Evolutionary conservation across 257 asterid species (phyloP).

Genomic region (Galeopsis tetrahit): DNA sequence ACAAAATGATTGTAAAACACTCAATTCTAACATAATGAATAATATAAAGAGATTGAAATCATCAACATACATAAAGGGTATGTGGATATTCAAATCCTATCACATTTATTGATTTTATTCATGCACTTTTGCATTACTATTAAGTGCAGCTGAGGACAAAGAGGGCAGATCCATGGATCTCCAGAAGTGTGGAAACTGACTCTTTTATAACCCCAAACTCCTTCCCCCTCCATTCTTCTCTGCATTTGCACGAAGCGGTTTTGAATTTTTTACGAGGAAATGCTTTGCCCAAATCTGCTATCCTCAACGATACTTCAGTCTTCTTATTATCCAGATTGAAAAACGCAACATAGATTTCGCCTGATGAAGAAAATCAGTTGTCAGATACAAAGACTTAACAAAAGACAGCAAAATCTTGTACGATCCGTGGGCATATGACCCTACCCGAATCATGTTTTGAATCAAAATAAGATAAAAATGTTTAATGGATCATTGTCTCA

Average conservation of each 20-base stretch:
- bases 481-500: too few relatives aligned
- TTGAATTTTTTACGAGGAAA: conserved; percentile 41
- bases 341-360: conserved; percentile 77
- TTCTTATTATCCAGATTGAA: conserved; percentile 63
- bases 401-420: too few relatives aligned
- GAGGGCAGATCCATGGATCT: conserved; percentile 71
- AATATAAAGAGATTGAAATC: not conserved
- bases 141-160: conserved; percentile 57
- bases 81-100: not conserved
- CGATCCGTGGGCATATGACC: too few relatives aligned
- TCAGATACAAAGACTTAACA: too few relatives aligned
- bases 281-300: conserved; percentile 54
- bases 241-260: conserved; percentile 46
- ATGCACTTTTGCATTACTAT: not conserved
- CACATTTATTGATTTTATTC: not conserved
- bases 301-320: conserved; percentile 47
- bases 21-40: not conserved
- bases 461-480: too few relatives aligned
- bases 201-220: conserved; percentile 57
- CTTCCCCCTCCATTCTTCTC: conserved; percentile 79
- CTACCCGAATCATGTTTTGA: too few relatives aligned
- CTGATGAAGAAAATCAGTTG: conserved; percentile 41
- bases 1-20: not conserved
- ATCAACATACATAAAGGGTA: not conserved
- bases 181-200: conserved; percentile 49